Conservation (phyloP, 2,329 filamentous ascomycete genomes). For the Penicillium hesseltinei region DNA sequence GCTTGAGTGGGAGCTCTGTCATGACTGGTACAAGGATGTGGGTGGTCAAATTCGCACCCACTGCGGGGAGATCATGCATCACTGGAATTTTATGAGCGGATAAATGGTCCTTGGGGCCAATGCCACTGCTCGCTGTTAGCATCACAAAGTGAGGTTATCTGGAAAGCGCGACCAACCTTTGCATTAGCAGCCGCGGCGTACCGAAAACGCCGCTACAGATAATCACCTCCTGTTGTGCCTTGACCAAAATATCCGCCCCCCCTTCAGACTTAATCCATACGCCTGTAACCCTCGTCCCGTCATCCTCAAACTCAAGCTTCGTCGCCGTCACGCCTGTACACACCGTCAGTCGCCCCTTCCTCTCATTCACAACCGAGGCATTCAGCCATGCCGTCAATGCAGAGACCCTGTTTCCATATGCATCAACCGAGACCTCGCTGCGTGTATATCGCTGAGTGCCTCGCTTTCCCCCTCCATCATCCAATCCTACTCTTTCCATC, state of each 20-base stretch:
- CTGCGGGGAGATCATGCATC: background rate
- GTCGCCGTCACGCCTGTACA: slow-evolving; percentile 1
- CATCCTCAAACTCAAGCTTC: background rate
- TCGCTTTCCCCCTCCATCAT: background rate
- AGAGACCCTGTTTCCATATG: background rate
- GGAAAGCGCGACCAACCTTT: background rate
- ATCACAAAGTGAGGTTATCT: background rate
- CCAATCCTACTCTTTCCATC: slow-evolving; percentile 1
- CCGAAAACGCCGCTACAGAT: slow-evolving; percentile 1
- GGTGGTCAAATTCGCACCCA: slow-evolving; percentile 1
- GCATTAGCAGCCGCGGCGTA: slow-evolving; percentile 1
- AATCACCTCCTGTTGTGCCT: slow-evolving; percentile 2
- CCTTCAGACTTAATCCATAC: background rate
- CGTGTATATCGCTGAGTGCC: slow-evolving; percentile 1
- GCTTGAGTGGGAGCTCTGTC: slow-evolving; percentile 1
- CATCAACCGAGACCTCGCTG: slow-evolving; percentile 3
- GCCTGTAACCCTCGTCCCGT: background rate
- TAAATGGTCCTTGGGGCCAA: background rate
- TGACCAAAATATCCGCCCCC: background rate
- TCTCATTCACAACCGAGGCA: background rate
- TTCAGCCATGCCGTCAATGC: slow-evolving; percentile 1
- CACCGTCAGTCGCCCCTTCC: background rate
- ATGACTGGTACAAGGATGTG: slow-evolving; percentile 3
- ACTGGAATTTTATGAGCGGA: background rate
- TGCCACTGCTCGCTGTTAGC: background rate